A percentile compares a stretch with the other conserved stretches of the same genome.
Evolutionary conservation across 495 filamentous ascomycete genomes (phyloP).

Genomic region (Trichoderma asperelloides): DNA sequence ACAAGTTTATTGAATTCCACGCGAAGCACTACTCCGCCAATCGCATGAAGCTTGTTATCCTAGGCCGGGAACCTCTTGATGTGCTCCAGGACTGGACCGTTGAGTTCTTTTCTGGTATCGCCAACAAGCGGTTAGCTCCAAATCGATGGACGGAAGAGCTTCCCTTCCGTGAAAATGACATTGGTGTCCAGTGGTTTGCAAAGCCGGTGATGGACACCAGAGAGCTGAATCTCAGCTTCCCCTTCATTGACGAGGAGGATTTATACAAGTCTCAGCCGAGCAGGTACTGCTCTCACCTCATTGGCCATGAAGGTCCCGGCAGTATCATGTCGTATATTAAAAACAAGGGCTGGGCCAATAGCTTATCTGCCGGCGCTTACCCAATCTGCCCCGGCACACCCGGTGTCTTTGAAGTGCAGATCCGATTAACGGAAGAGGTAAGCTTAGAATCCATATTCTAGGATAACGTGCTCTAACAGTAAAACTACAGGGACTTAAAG

Average conservation of each 20-base stretch:
- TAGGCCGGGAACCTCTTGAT: conserved; percentile 85
- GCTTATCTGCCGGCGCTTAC: conserved; percentile 68
- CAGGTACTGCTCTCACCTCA: conserved; percentile 84
- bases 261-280: conserved; percentile 78
- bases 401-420: conserved; percentile 64
- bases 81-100: conserved; percentile 79
- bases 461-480: conserved; percentile 10
- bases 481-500: conserved; percentile 42
- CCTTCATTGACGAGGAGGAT: conserved; percentile 80
- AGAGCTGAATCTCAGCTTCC: conserved; percentile 77
- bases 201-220: conserved; percentile 95
- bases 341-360: conserved; percentile 90
- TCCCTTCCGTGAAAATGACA: conserved; percentile 56
- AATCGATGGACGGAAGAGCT: conserved; percentile 72
- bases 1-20: conserved; percentile 93
- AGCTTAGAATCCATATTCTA: conserved; percentile 3
- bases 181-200: conserved; percentile 77
- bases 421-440: conserved; percentile 80
- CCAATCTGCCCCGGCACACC: conserved; percentile 74
- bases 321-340: conserved; percentile 95
- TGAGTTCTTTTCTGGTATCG: conserved; percentile 74
- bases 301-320: conserved; percentile 94
- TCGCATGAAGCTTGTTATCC: conserved; percentile 85
- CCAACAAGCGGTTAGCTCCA: conserved; percentile 75
- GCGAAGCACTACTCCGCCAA: conserved; percentile 90